These are phyloP conservation scores for Neospermospora avenae DNA, from an alignment of 2,329 filamentous ascomycete species.

Conservation along the genomic window DNA sequence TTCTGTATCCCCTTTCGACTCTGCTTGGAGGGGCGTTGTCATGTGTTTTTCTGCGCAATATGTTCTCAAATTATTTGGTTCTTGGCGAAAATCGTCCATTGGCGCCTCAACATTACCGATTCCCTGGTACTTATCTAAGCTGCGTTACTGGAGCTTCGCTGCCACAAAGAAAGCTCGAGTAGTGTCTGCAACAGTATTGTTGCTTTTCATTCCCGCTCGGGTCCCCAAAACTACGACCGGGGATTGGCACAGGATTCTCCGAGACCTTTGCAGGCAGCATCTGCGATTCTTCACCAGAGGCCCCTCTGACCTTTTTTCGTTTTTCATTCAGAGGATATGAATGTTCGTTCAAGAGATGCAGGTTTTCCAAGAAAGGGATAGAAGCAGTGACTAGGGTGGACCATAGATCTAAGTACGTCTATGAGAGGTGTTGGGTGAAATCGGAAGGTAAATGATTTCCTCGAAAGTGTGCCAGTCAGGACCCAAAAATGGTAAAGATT, in stretches of 20 bases:
- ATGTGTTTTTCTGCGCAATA: neutral
- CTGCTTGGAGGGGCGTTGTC: neutral
- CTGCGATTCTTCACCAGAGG: slow-evolving; percentile 8
- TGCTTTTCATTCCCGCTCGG: slow-evolving; percentile 8
- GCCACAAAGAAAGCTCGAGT: slow-evolving; percentile 5
- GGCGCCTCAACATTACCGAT: slow-evolving; percentile 4
- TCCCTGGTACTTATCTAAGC: slow-evolving; percentile 11
- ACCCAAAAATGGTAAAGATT: slow-evolving; percentile 8
- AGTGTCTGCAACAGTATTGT: neutral
- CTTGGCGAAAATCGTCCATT: slow-evolving; percentile 14
- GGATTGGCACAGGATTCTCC: slow-evolving; percentile 5
- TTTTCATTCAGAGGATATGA: slow-evolving; percentile 8
- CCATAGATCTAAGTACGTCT: slow-evolving; percentile 4
- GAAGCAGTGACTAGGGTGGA: slow-evolving; percentile 7
- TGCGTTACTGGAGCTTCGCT: slow-evolving; percentile 12
- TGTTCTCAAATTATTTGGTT: slow-evolving; percentile 8
- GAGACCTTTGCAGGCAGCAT: slow-evolving; percentile 8
- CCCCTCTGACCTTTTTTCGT: slow-evolving; percentile 17
- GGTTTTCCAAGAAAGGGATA: neutral
- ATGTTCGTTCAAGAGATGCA: slow-evolving; percentile 2
- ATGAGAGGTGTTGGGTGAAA: slow-evolving; percentile 20
- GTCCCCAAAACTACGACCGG: slow-evolving; percentile 10
- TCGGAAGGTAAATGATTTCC: slow-evolving; percentile 21
- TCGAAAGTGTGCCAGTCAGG: neutral
- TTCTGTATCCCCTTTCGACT: too few relatives aligned